Evolutionary conservation across 768 basidiomycete species (phyloP).

Genomic region (Agaricus bisporus): DNA sequence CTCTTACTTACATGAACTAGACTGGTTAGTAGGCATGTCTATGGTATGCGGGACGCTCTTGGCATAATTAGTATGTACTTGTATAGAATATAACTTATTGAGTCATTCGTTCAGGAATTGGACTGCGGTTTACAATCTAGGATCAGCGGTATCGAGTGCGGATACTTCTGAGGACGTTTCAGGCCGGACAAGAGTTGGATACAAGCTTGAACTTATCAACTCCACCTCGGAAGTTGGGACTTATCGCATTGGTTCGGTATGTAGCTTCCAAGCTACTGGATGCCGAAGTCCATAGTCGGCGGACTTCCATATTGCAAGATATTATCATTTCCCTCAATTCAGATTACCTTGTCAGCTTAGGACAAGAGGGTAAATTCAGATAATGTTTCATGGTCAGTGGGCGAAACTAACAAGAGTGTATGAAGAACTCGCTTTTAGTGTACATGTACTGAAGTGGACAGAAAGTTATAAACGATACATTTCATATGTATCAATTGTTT

Average conservation of each 20-base stretch:
- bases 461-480: background rate
- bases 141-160: slow-evolving; percentile 7
- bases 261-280: too few species aligned
- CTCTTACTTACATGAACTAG: too few species aligned
- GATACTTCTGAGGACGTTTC: too few species aligned
- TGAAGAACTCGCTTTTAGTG: slow-evolving; percentile 18
- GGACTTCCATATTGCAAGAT: too few species aligned
- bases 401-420: slow-evolving; percentile 11
- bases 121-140: background rate
- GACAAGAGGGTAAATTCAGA: slow-evolving; percentile 16
- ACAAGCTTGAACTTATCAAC: slow-evolving; percentile 12
- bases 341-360: background rate
- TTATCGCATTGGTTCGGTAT: too few species aligned
- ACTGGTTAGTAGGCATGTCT: too few species aligned
- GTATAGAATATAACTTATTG: too few species aligned
- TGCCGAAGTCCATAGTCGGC: too few species aligned
- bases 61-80: too few species aligned
- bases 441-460: slow-evolving; percentile 20
- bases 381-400: slow-evolving; percentile 18
- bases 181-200: slow-evolving; percentile 12
- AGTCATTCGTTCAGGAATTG: slow-evolving; percentile 13
- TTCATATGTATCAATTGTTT: background rate
- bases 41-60: too few species aligned
- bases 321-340: too few species aligned
- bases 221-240: too few species aligned